These are phyloP conservation scores for Nannizzia gypsea DNA, from an alignment of 2,329 filamentous ascomycete species.

Conservation along the genomic window DNA sequence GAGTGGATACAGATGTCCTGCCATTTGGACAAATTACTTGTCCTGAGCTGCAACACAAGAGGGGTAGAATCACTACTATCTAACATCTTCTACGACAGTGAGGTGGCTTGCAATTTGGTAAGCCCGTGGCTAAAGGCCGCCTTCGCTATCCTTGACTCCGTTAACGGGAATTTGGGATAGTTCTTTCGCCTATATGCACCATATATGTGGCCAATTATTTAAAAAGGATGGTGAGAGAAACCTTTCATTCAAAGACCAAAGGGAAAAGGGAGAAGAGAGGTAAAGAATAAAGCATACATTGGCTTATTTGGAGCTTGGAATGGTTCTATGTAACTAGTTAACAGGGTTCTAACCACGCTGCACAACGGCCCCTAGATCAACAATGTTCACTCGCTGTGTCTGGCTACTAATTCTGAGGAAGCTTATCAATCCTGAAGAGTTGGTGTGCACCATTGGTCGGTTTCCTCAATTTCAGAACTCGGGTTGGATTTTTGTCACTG, in stretches of 20 bases:
- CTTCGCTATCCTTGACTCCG: slow-evolving; percentile 18
- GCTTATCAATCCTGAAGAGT: not conserved
- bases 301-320: no score
- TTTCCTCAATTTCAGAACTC: not conserved
- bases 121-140: slow-evolving; percentile 22
- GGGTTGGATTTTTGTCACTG: not conserved
- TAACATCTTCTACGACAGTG: slow-evolving; percentile 20
- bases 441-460: not conserved
- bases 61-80: slow-evolving; percentile 20
- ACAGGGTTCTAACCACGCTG: no score
- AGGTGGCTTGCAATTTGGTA: slow-evolving; percentile 21
- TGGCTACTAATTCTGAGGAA: not conserved
- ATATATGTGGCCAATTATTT: no score
- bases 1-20: not conserved
- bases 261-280: no score
- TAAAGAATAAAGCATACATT: no score
- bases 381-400: not conserved
- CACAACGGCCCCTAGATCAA: not conserved
- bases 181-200: no score
- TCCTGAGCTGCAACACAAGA: slow-evolving; percentile 18
- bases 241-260: no score
- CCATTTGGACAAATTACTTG: slow-evolving; percentile 18
- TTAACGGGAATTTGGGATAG: no score
- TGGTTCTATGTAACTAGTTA: no score
- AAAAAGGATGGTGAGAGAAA: no score